Base-by-base conservation (phyloP, 306 rosid genomes). In the Citrullus amarus region DNA sequence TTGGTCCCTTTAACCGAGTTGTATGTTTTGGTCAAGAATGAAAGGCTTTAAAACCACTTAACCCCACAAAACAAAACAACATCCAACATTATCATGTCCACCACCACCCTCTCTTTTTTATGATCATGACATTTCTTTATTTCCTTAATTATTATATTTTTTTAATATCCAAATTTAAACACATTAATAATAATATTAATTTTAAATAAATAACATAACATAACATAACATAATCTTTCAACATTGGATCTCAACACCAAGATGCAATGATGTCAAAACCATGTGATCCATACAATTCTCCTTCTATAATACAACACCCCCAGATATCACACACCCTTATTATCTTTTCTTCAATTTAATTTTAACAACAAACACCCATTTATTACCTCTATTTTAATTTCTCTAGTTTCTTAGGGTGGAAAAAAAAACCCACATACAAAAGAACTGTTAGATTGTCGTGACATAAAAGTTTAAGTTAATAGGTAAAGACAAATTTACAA, bases 81-180 rank as follows among this genome's bases (percentile, higher is more conserved):
- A 71, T 14, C 58, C 54, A 71, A 15, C 55, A 68, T 71, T 71
- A 71, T 73, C 77, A 73, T 73, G 77, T 30, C 15, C 77, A 50
- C 44, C 77, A 73, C 77, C 60, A 50, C 38, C 38, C 60, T 73
- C 60, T 73, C 38, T 53, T 73, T 72, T 73, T 73, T 73, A 13
- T 50, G 77, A 73, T 51, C 11, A 73, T 30, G 61, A 73, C 77
- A 16, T 50, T 72, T 72, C 44, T 72, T 50, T 22, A 72, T 72
- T 70, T 36, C 13, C 51, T n/a, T 68, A 0, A 9, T 68, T 50
- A 15, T 51, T 14, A 51, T 14, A 25, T 25, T 0, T 25, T 25
- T 25, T 43, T 17, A 48, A 16, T 10, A 46, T 71, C 76, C 6
- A 44, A 44, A 69, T 13, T 22, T 20, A 25, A 65, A 43, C 39